Conservation (phyloP, 2,329 filamentous ascomycete species). For the Oidium heveae region DNA sequence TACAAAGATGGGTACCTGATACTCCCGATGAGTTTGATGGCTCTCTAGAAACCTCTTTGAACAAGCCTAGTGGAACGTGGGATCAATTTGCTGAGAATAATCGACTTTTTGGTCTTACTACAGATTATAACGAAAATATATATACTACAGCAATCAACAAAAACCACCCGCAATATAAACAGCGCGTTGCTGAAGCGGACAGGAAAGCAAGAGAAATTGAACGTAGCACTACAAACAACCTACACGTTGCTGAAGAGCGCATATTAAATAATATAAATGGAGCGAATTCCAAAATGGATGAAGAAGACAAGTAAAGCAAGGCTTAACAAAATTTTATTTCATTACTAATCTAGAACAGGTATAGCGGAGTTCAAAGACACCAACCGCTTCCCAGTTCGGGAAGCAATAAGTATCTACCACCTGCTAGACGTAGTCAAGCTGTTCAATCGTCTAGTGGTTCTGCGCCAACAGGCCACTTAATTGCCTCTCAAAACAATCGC, state of each 20-base stretch:
- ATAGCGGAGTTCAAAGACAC: slow-evolving; percentile 69
- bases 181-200: slow-evolving; percentile 54
- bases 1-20: slow-evolving; percentile 64
- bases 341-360: slow-evolving; percentile 23
- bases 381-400: slow-evolving; percentile 27
- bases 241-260: slow-evolving; percentile 78
- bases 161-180: slow-evolving; percentile 55
- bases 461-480: slow-evolving; percentile 64
- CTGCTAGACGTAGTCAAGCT: slow-evolving; percentile 58
- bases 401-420: slow-evolving; percentile 63
- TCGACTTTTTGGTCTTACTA: slow-evolving; percentile 62
- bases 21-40: slow-evolving; percentile 36
- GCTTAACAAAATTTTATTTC: neutral
- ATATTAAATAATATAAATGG: slow-evolving; percentile 39
- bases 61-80: slow-evolving; percentile 26
- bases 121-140: slow-evolving; percentile 78
- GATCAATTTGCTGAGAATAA: slow-evolving; percentile 90
- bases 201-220: slow-evolving; percentile 80
- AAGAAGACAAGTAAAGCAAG: slow-evolving; percentile 37
- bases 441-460: slow-evolving; percentile 48
- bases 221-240: slow-evolving; percentile 41
- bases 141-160: slow-evolving; percentile 86
- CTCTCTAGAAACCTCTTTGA: slow-evolving; percentile 31
- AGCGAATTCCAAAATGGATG: slow-evolving; percentile 44
- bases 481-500: slow-evolving; percentile 51